Percentiles rank a stretch among this genome's conserved stretches.
Conservation (phyloP, 2,329 filamentous ascomycete species). For the Pyrenophora teres region DNA sequence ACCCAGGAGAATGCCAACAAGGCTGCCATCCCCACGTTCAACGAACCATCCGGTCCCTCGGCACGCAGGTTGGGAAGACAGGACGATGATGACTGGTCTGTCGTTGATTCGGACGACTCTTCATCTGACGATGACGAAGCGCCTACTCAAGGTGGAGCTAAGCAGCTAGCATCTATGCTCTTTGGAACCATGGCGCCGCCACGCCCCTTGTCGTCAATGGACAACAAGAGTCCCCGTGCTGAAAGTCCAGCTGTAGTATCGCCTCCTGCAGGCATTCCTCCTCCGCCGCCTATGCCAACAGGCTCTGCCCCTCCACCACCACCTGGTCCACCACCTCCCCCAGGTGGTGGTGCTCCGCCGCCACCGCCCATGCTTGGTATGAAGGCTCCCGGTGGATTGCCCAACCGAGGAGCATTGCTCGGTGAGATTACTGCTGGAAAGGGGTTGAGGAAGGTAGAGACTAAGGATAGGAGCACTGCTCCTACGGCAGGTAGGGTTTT, state of each 20-base stretch:
- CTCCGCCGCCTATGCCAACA: constrained; percentile 58
- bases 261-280: constrained; percentile 51
- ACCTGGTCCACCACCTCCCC: constrained; percentile 56
- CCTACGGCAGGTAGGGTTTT: constrained; percentile 75
- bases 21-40: constrained; percentile 46
- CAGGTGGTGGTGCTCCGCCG: constrained; percentile 39
- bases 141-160: constrained; percentile 80
- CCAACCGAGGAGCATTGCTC: constrained; percentile 65
- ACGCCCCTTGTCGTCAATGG: constrained; percentile 81
- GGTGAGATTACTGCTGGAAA: constrained; percentile 82
- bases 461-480: constrained; percentile 80
- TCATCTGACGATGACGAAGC: constrained; percentile 72
- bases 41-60: constrained; percentile 55
- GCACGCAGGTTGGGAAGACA: constrained; percentile 62
- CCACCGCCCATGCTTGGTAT: constrained; percentile 53
- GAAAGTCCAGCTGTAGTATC: constrained; percentile 50
- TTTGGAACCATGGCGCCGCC: constrained; percentile 98
- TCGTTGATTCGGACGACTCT: constrained; percentile 76
- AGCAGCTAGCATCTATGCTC: constrained; percentile 89
- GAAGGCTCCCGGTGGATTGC: constrained; percentile 34
- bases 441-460: constrained; percentile 82
- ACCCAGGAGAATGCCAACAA: constrained; percentile 65
- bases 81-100: constrained; percentile 79
- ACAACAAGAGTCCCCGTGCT: constrained; percentile 63
- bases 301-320: constrained; percentile 52